Evolutionary conservation across 2,329 filamentous ascomycete genomes (phyloP), one percentile per base, ranked within the genome.

Genomic region (Fusarium continuum): DNA sequence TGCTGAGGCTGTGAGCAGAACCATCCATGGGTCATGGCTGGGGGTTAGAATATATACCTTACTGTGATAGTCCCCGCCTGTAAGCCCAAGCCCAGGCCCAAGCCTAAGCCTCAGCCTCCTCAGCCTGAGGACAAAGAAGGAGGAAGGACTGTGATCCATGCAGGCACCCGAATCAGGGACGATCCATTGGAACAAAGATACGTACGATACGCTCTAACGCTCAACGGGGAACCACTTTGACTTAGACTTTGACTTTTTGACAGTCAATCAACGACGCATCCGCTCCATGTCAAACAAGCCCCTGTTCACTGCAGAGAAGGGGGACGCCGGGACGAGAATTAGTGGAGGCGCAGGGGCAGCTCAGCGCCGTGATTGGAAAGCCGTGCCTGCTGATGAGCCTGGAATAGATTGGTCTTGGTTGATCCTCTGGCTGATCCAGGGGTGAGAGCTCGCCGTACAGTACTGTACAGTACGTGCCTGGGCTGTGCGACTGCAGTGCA

Each of bases 61-160:
- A 19, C n/a, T n/a, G n/a, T n/a, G n/a, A n/a, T n/a, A n/a, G n/a
- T n/a, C n/a, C n/a, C n/a, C n/a, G n/a, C n/a, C n/a, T n/a, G n/a
- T n/a, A n/a, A n/a, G n/a, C n/a, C n/a, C n/a, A n/a, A n/a, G n/a
- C n/a, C n/a, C n/a, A n/a, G n/a, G n/a, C n/a, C n/a, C n/a, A 63
- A 63, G 59, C 60, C 53, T 59, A 58, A 63, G 60, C 60, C 60
- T 59, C 57, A 32, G 25, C n/a, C 19, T 25, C 19, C 28, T 17
- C 10, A 43, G 19, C 46, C 52, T 7, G 16, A 14, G 14, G 5
- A 17, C 31, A n/a, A 20, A 41, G 28, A 22, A 5, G 23, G 23
- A 13, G 8, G 19, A 56, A 56, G 50, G 44, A 45, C 26, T 22
- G 8, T 31, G 19, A 62, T 45, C 45, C 57, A 57, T 55, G 49